Evolutionary conservation across 139 green algal species (phyloP), one percentile per base, ranked within the genome.

Genomic region (Nannochloris sp.): DNA sequence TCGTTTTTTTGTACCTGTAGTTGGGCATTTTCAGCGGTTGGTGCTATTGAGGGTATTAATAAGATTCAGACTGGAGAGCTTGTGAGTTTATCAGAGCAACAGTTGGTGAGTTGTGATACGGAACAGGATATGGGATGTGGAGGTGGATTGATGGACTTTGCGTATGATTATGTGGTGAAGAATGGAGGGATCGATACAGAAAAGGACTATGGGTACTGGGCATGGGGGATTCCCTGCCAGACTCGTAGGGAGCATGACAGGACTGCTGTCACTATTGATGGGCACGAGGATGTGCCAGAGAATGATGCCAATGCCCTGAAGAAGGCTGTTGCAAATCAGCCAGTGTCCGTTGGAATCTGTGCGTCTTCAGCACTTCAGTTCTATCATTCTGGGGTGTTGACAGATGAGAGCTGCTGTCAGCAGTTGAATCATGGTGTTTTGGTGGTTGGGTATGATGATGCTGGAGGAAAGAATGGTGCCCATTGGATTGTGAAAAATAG

Each of bases 351-450:
- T 3, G 90, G 85, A 29, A 92, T 97, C 68, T 85, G 92, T 71
- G 90, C 90, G 9, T 88, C 71, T 62, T 72, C 33, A 40, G 69
- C 23, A 36, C 72, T 97, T 68, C 90, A 97, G 82, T 86, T 97
- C 37, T 97, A 97, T 78, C 53, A 61, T 48, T 79, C 70, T 28
- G 69, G 63, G 48, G 71, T 91, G 16, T 72, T 86, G 26, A 65
- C 56, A 25, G 66, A 69, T 31, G 48, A 77, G 13, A 46, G 61
- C 2, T 92, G 84, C 71, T 87, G 85, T 64, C 69, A 68, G 31
- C 57, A 85, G 31, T 82, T 97, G 10, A 87, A 97, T 75, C 91
- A 97, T 69, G 91, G 91, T 16, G 91, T 97, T 36, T 84, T 97
- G 49, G 85, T 79, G 20, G 91, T 86, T 16, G 79, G 83, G 10